These are phyloP conservation scores for Calvatia gigantea DNA, from an alignment of 768 basidiomycete species.

Conservation along the genomic window DNA sequence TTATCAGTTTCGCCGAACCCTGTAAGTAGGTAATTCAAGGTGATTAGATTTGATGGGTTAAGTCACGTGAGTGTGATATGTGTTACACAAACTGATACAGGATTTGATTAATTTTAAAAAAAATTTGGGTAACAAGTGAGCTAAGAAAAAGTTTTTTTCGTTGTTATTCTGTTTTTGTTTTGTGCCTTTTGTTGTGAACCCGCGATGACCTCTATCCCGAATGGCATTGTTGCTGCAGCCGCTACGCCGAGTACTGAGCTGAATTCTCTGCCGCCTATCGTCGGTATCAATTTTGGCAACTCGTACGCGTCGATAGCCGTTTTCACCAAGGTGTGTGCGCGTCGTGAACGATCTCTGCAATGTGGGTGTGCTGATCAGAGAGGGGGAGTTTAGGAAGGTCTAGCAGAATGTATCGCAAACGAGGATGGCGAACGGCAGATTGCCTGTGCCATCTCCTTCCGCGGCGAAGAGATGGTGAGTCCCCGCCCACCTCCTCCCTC, in stretches of 20 bases:
- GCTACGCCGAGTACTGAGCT: slow-evolving; percentile 30
- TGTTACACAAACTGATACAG: not conserved
- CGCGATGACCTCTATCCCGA: slow-evolving; percentile 28
- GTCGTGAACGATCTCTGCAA: not conserved
- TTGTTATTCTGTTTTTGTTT: not conserved
- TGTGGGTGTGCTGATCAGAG: not conserved
- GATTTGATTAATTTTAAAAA: slow-evolving; percentile 1
- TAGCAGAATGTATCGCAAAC: slow-evolving; percentile 94
- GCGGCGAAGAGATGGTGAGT: slow-evolving; percentile 86
- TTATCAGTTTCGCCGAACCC: not conserved
- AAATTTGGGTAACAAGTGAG: too few species aligned
- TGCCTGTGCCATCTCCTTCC: slow-evolving; percentile 88
- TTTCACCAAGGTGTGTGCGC: slow-evolving; percentile 74
- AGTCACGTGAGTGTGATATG: too few species aligned
- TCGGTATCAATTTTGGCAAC: slow-evolving; percentile 97
- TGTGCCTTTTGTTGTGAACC: too few species aligned
- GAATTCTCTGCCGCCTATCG: slow-evolving; percentile 52
- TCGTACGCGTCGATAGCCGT: slow-evolving; percentile 94
- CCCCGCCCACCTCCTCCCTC: not conserved
- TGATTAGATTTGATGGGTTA: slow-evolving; percentile 1
- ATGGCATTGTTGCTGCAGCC: slow-evolving; percentile 39
- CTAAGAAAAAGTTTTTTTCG: too few species aligned
- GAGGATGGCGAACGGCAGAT: slow-evolving; percentile 99
- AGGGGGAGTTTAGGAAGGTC: slow-evolving; percentile 60
- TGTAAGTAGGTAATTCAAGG: too few species aligned